Conservation (phyloP, 2,329 filamentous ascomycete species). For the Ilyonectria robusta region DNA sequence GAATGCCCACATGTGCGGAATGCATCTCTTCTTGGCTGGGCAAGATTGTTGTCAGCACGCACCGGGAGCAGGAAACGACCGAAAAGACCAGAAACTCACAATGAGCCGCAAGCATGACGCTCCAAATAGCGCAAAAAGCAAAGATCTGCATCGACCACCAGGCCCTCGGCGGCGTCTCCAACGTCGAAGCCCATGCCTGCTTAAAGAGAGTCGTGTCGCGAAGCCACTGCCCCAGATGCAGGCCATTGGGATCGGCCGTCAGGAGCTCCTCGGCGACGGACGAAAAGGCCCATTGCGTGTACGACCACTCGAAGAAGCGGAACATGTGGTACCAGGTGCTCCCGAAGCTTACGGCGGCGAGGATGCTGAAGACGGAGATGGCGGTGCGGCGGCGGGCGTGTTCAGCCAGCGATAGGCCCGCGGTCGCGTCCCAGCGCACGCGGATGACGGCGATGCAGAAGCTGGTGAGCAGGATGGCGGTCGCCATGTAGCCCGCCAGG, state of each 20-base stretch:
- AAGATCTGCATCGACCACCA: constrained; percentile 50
- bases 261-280: not conserved
- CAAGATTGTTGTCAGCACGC: not conserved
- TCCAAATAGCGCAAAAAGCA: constrained; percentile 47
- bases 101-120: constrained; percentile 44
- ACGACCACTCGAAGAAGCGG: constrained; percentile 46
- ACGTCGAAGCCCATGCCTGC: constrained; percentile 46
- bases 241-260: not conserved
- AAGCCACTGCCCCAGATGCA: constrained; percentile 45
- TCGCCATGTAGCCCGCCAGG: constrained; percentile 40
- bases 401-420: not conserved
- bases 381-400: constrained; percentile 12
- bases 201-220: constrained; percentile 46
- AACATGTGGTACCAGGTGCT: constrained; percentile 49
- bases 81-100: constrained; percentile 27
- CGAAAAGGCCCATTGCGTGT: constrained; percentile 21
- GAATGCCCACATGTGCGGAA: constrained; percentile 43
- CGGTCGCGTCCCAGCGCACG: not conserved
- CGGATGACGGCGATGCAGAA: constrained; percentile 35
- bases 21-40: constrained; percentile 34
- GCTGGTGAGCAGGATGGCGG: constrained; percentile 34
- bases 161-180: constrained; percentile 39
- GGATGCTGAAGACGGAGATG: constrained; percentile 37
- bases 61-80: not conserved
- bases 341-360: constrained; percentile 44